Percentiles rank a stretch among this genome's conserved stretches.
These are phyloP conservation scores for Laguncularia racemosa DNA, from an alignment of 345 rosid genomes.

Conservation along the genomic window DNA sequence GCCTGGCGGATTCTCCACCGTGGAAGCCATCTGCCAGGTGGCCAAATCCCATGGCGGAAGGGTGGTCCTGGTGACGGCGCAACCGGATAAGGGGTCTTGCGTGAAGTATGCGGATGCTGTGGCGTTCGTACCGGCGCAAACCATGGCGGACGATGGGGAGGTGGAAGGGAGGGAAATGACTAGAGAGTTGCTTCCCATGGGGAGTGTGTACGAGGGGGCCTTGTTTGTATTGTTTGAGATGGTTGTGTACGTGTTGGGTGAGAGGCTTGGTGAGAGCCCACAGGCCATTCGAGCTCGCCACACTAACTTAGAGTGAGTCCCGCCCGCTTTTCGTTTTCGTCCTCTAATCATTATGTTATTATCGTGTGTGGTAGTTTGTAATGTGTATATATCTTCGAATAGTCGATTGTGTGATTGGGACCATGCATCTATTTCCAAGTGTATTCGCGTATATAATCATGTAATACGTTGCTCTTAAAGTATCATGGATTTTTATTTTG, in stretches of 20 bases:
- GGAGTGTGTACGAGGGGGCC: slow-evolving; percentile 83
- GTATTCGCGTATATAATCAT: no score
- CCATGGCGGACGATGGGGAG: slow-evolving; percentile 57
- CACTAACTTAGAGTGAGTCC: slow-evolving; percentile 69
- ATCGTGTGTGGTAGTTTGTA: no score
- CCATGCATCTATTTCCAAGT: no score
- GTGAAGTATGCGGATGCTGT: slow-evolving; percentile 58
- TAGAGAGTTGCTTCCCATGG: slow-evolving; percentile 75
- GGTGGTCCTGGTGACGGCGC: slow-evolving; percentile 59
- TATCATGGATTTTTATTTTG: no score
- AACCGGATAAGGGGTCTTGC: slow-evolving; percentile 53
- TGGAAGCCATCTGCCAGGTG: slow-evolving; percentile 66
- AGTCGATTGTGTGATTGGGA: no score
- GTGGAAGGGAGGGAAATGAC: slow-evolving; percentile 8
- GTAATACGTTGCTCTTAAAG: no score
- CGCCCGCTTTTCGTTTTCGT: no score
- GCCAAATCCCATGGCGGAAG: slow-evolving; percentile 52
- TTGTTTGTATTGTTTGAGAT: slow-evolving; percentile 88
- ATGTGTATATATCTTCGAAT: no score
- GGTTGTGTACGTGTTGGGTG: slow-evolving; percentile 64
- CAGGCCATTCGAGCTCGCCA: slow-evolving; percentile 74
- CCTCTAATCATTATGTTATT: no score
- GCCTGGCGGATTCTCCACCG: slow-evolving; percentile 81
- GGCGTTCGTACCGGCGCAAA: slow-evolving; percentile 70
- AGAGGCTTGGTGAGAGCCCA: slow-evolving; percentile 48